Evolutionary conservation across 2,329 filamentous ascomycete genomes (phyloP), one percentile per base, ranked within the genome.

Genomic region (Corinectria fuckeliana): DNA sequence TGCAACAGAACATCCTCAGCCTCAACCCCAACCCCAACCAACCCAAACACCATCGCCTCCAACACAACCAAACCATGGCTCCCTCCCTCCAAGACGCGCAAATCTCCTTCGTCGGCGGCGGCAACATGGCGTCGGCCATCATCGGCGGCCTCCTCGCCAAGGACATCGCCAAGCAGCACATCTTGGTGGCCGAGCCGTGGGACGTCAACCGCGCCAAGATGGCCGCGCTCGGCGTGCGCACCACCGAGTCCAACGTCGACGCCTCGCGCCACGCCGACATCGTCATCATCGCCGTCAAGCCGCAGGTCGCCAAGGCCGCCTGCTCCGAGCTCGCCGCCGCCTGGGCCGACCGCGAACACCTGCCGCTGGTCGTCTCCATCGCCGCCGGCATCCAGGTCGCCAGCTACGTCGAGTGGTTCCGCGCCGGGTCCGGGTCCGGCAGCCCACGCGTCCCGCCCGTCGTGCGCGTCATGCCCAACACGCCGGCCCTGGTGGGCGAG

Each of bases 391-490:
- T 82, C 66, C 81, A 80, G 8, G 71, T 81, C 25, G 69, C 68
- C 30, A 81, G 78, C 67, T 69, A 82, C 65, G 71, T 72, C 38
- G 66, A 71, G 38, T 83, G 81, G 81, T 69, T 78, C 56, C 76
- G 69, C 56, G 72, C 75, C 0, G 59, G 71, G 81, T 69, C 78
- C 56, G 76, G 69, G 56, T 71, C 75, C 0, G 59, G 71, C 1
- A 75, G 73, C 30, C 78, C 76, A 3, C 71, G 71, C 20, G 67
- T 74, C 1, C 78, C 80, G 1, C 79, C 78, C 44, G 74, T 81
- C 14, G 78, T 83, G n/a, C 77, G 81, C 18, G 80, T 82, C 57
- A 83, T 83, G 81, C 81, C 81, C 53, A 83, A 83, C 71, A 83
- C 81, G 5, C 81, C 81, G 2, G 81, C 81, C 6, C 70, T 83